Evolutionary conservation across 495 filamentous ascomycete genomes (phyloP).

Genomic region (Aspergillus cavernicola): DNA sequence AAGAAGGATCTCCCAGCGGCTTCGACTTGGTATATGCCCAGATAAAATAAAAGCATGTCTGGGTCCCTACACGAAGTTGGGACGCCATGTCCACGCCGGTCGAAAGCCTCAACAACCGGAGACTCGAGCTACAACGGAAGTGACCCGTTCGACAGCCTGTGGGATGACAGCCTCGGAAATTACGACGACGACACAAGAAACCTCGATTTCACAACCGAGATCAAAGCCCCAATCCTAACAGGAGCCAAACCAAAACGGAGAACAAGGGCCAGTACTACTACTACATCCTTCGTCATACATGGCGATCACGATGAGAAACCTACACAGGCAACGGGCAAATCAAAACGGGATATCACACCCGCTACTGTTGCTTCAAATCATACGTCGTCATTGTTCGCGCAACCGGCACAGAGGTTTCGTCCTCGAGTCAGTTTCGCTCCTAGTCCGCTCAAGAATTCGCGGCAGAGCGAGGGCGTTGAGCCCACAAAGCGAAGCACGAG

Average conservation of each 20-base stretch:
- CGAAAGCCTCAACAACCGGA: slow-evolving; percentile 16
- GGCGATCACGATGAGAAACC: slow-evolving; percentile 25
- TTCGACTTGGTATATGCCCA: not conserved
- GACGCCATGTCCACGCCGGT: slow-evolving; percentile 30
- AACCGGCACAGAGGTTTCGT: slow-evolving; percentile 42
- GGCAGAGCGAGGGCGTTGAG: slow-evolving; percentile 10
- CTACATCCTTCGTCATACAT: slow-evolving; percentile 34
- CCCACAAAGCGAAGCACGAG: not conserved
- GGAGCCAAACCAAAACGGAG: slow-evolving; percentile 31
- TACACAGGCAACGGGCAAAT: slow-evolving; percentile 12
- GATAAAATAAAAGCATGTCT: slow-evolving; percentile 26
- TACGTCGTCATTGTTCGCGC: slow-evolving; percentile 35
- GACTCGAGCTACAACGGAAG: slow-evolving; percentile 15
- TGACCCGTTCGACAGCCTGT: slow-evolving; percentile 23
- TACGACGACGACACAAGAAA: slow-evolving; percentile 30
- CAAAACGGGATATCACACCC: slow-evolving; percentile 13
- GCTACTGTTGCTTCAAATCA: slow-evolving; percentile 16
- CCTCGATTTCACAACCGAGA: slow-evolving; percentile 38
- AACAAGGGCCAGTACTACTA: slow-evolving; percentile 18
- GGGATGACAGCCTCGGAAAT: slow-evolving; percentile 18
- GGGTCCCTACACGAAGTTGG: slow-evolving; percentile 21
- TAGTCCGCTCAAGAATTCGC: slow-evolving; percentile 15
- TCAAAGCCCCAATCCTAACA: slow-evolving; percentile 26
- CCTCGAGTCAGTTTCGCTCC: slow-evolving; percentile 29
- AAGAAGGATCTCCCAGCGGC: not conserved